These are phyloP conservation scores for Phytophthora pisi DNA, from an alignment of 352 stramenopile species.

Conservation along the genomic window DNA sequence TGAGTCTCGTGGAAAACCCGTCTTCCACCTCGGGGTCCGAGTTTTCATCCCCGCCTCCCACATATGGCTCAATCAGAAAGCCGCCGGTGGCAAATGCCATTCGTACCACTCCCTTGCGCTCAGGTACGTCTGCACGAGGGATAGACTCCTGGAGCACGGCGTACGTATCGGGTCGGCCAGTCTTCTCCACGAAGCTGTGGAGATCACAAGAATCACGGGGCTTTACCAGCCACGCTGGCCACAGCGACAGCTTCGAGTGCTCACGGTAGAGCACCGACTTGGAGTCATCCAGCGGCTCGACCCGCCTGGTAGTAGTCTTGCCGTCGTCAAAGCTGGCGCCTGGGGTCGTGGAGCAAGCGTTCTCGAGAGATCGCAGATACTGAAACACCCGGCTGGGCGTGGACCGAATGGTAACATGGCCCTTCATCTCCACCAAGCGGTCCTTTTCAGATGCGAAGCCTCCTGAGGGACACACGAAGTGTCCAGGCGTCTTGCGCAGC, in stretches of 20 bases:
- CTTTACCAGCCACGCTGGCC: slow-evolving; percentile 81
- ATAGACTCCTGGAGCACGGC: slow-evolving; percentile 75
- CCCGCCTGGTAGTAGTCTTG: slow-evolving; percentile 44
- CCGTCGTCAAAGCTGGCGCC: slow-evolving; percentile 39
- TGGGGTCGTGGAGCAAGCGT: slow-evolving; percentile 20
- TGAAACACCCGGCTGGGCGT: slow-evolving; percentile 59
- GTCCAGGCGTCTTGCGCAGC: slow-evolving; percentile 44
- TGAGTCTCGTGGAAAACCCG: slow-evolving; percentile 45
- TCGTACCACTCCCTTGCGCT: slow-evolving; percentile 68
- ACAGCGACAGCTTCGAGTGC: slow-evolving; percentile 76
- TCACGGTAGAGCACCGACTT: slow-evolving; percentile 71
- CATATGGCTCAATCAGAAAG: slow-evolving; percentile 64
- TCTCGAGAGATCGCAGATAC: slow-evolving; percentile 70
- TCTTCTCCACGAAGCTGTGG: slow-evolving; percentile 79
- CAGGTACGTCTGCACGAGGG: slow-evolving; percentile 64
- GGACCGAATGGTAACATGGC: slow-evolving; percentile 50
- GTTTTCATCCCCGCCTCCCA: slow-evolving; percentile 25
- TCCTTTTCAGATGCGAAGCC: slow-evolving; percentile 41
- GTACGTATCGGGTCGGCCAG: slow-evolving; percentile 63
- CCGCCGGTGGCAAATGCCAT: slow-evolving; percentile 79
- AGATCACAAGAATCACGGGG: slow-evolving; percentile 81
- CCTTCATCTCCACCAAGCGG: slow-evolving; percentile 81
- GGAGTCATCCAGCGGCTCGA: slow-evolving; percentile 73
- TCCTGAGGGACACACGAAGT: slow-evolving; percentile 34
- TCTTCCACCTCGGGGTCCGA: slow-evolving; percentile 2